Evolutionary conservation across 192 early-diverging fungal species (phyloP).

Genomic region (Diversispora epigaea): DNA sequence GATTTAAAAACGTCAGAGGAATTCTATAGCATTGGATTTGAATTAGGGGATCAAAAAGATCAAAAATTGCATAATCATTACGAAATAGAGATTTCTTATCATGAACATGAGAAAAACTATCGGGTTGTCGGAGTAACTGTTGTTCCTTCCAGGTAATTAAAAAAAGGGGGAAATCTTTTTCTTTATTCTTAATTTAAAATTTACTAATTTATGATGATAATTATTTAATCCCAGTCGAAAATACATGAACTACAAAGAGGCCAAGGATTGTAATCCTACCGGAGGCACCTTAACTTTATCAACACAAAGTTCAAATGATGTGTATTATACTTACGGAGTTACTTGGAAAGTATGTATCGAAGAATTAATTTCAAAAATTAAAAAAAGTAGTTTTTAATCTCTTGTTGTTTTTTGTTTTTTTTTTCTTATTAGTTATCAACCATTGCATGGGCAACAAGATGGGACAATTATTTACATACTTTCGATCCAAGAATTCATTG

Average conservation of each 20-base stretch:
- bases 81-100: constrained; percentile 81
- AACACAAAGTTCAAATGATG: constrained; percentile 46
- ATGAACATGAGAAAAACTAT: constrained; percentile 60
- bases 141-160: constrained; percentile 58
- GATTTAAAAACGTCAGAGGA: constrained; percentile 52
- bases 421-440: constrained; percentile 43
- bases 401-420: too few species aligned
- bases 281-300: constrained; percentile 43
- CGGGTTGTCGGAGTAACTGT: constrained; percentile 91
- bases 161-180: not conserved
- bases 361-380: not conserved
- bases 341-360: constrained; percentile 52
- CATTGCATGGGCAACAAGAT: constrained; percentile 82
- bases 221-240: not conserved
- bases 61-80: constrained; percentile 84
- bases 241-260: constrained; percentile 39
- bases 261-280: not conserved
- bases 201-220: constrained; percentile 4
- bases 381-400: too few species aligned
- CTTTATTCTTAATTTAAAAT: not conserved
- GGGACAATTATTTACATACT: constrained; percentile 81
- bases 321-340: constrained; percentile 67
- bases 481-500: constrained; percentile 93
- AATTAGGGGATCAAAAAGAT: constrained; percentile 54
- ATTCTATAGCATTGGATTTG: constrained; percentile 81